These are phyloP conservation scores for Rubroboletus satanas DNA, from an alignment of 768 basidiomycete species.

Conservation along the genomic window DNA sequence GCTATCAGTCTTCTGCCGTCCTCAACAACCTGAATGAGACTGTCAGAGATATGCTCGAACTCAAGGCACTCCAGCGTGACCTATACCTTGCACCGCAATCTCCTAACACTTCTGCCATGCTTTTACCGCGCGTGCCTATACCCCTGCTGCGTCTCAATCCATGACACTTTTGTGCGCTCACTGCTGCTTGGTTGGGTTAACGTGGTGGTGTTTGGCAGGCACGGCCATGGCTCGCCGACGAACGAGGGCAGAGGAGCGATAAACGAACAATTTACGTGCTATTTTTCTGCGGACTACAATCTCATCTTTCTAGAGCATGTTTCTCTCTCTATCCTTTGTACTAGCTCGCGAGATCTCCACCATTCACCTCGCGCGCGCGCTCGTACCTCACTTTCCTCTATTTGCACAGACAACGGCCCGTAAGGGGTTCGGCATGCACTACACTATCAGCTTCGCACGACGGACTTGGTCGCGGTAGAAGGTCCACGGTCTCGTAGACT, in stretches of 20 bases:
- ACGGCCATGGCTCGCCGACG: neutral
- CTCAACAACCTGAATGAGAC: neutral
- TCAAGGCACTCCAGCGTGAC: conserved; percentile 64
- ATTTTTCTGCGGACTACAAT: neutral
- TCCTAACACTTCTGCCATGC: conserved; percentile 38
- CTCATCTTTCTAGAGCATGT: no score
- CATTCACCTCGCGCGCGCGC: neutral
- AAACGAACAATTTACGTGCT: neutral
- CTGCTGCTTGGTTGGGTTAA: neutral
- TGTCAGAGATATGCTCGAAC: conserved; percentile 58
- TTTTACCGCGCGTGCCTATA: conserved; percentile 56
- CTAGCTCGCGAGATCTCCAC: neutral
- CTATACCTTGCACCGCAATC: conserved; percentile 57
- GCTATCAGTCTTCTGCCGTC: neutral
- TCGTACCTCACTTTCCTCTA: neutral
- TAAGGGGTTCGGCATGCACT: neutral
- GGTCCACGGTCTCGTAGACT: no score
- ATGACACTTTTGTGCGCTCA: neutral
- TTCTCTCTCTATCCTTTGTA: neutral
- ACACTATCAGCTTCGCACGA: neutral
- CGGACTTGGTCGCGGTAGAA: neutral
- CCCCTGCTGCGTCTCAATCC: conserved; percentile 55
- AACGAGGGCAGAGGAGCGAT: neutral
- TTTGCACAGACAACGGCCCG: neutral
- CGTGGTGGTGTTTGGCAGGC: neutral